Conservation (phyloP, 2,329 filamentous ascomycete genomes). For the Trichoderma sp. region DNA sequence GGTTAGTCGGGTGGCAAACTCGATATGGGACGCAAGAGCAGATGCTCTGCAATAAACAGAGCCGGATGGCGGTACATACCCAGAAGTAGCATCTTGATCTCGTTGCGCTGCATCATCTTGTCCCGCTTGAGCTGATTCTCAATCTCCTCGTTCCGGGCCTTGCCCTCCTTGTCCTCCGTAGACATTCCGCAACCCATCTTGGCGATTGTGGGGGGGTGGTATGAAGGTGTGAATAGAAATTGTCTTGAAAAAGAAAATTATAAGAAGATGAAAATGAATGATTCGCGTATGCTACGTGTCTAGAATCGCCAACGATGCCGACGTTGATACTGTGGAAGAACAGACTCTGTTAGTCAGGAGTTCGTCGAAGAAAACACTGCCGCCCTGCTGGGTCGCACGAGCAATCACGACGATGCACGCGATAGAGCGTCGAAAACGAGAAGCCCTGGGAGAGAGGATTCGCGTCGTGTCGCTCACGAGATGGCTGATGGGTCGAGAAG, state of each 20-base stretch:
- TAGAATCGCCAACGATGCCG: constrained; percentile 8
- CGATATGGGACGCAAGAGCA: not conserved
- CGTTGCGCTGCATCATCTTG: constrained; percentile 97
- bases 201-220: constrained; percentile 45
- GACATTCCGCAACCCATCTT: constrained; percentile 99
- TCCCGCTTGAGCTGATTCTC: constrained; percentile 99
- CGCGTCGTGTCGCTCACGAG: constrained; percentile 8
- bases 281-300: constrained; percentile 8
- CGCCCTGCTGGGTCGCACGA: not conserved
- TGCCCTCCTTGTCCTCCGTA: constrained; percentile 99
- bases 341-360: constrained; percentile 8
- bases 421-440: not conserved
- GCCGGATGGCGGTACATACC: constrained; percentile 52
- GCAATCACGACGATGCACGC: constrained; percentile 8
- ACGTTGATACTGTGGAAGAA: constrained; percentile 6
- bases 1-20: not conserved
- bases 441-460: not conserved
- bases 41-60: not conserved
- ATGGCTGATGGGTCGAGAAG: not conserved
- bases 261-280: not conserved
- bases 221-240: constrained; percentile 21
- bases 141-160: constrained; percentile 99
- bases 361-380: not conserved
- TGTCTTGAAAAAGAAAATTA: not conserved
- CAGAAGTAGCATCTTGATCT: constrained; percentile 99